phyloP scores from a whole-genome alignment of 2,329 filamentous ascomycete genomes.

The Alternaria metachromatica region DNA sequence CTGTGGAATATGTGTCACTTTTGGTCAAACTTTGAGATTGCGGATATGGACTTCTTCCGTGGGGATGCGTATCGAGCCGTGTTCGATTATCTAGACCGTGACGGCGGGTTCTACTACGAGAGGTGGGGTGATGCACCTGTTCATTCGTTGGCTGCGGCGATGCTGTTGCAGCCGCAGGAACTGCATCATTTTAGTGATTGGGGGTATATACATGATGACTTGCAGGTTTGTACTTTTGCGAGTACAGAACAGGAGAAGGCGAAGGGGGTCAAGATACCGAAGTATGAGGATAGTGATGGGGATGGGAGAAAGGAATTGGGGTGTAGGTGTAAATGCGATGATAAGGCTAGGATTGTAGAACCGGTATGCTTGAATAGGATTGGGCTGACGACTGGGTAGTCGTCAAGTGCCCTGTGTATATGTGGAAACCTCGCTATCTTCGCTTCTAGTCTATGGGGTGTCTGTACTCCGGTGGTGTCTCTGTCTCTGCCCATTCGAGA shows the following conservation, averaged over 20 bases:
- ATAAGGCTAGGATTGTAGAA: background rate
- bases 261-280: slow-evolving; percentile 2
- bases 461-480: background rate
- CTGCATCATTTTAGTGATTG: slow-evolving; percentile 98
- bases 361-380: slow-evolving; percentile 9
- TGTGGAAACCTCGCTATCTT: too few species aligned
- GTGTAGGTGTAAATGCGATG: slow-evolving; percentile 10
- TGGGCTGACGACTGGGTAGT: background rate
- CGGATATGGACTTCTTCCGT: slow-evolving; percentile 87
- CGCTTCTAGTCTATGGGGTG: too few species aligned
- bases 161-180: slow-evolving; percentile 85
- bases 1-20: slow-evolving; percentile 97
- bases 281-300: background rate
- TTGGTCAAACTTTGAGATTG: slow-evolving; percentile 98
- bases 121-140: slow-evolving; percentile 93
- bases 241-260: slow-evolving; percentile 7
- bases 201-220: slow-evolving; percentile 71
- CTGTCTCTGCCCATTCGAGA: background rate
- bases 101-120: slow-evolving; percentile 24
- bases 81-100: slow-evolving; percentile 74
- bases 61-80: slow-evolving; percentile 88
- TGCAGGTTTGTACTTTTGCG: slow-evolving; percentile 18
- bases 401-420: background rate
- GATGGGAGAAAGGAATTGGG: slow-evolving; percentile 1
- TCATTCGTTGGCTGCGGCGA: slow-evolving; percentile 84